These are phyloP conservation scores for Beauveria sp. DNA, from an alignment of 2,329 filamentous ascomycete species.

Conservation along the genomic window DNA sequence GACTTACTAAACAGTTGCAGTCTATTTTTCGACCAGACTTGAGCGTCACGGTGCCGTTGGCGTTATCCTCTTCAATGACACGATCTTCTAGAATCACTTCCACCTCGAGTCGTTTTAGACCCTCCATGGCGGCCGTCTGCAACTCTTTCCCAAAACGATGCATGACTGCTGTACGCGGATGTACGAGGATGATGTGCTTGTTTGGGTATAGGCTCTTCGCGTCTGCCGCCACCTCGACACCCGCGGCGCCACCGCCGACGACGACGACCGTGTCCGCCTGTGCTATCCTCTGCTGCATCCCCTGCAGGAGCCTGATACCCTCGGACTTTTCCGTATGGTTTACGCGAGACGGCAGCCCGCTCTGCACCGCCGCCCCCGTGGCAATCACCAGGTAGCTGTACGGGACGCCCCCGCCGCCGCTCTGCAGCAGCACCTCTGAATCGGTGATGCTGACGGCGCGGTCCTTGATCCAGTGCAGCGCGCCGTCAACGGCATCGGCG, in stretches of 20 bases:
- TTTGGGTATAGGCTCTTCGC: constrained; percentile 47
- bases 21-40: constrained; percentile 35
- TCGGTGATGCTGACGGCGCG: constrained; percentile 31
- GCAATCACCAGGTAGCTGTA: constrained; percentile 52
- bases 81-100: constrained; percentile 45
- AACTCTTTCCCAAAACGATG: constrained; percentile 40
- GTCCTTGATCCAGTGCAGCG: constrained; percentile 34
- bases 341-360: constrained; percentile 41
- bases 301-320: constrained; percentile 34
- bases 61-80: constrained; percentile 29
- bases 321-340: constrained; percentile 32
- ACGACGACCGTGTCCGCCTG: constrained; percentile 38
- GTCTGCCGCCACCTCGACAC: constrained; percentile 54
- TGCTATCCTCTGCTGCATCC: constrained; percentile 39
- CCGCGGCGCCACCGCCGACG: constrained; percentile 53
- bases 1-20: constrained; percentile 43
- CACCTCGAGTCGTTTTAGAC: constrained; percentile 38
- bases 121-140: constrained; percentile 31
- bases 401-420: constrained; percentile 34
- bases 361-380: constrained; percentile 42
- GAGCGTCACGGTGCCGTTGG: constrained; percentile 33
- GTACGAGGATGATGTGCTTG: constrained; percentile 49
- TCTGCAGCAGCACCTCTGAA: constrained; percentile 32
- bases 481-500: constrained; percentile 26
- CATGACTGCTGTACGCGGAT: constrained; percentile 48